Evolutionary conservation across 495 filamentous ascomycete species (phyloP), one percentile per base, ranked within the genome.

Genomic region (Rhypophila decipiens): DNA sequence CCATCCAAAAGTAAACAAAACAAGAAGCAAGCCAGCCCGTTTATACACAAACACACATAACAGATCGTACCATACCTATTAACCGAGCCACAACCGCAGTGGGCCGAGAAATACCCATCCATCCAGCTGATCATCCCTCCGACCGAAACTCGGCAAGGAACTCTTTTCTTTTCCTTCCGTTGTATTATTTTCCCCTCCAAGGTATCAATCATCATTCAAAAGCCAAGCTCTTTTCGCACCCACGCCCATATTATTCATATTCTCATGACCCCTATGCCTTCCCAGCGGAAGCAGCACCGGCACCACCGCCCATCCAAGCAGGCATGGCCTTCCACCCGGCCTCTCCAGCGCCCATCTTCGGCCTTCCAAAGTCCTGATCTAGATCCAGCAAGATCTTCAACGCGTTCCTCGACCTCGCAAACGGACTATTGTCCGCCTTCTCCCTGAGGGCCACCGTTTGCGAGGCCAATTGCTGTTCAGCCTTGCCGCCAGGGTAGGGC

Each of bases 301-400:
- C 63, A 38, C 57, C 59, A 45, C 53, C 57, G 39, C 58, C 63
- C 52, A 68, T 67, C 46, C 68, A 61, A n/a, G 50, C 59, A 1
- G 72, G 68, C 53, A 78, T 17, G 12, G 66, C 42, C 49, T 72
- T 67, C 75, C 74, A 78, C 5, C 67, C 67, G 52, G 74, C 69
- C 37, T 72, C 66, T 19, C 71, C 62, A 15, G 80, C 84, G 12
- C 59, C 56, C 47, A 83, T 62, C 62, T 72, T 77, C 49, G 79
- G 36, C 60, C 79, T 74, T 18, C 90, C 90, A 65, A 98, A 95
- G 51, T 91, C 82, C 70, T 89, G 81, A 56, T 98, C 90, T 42
- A 98, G 70, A 60, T 98, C 93, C 24, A 98, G 78, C 55, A 98
- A 88, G 51, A 97, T 85, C 75, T 96, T 97, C 55, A 98, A 69